Percentiles rank a stretch among this genome's conserved stretches.
These are phyloP conservation scores for Thinopyrum elongatum DNA, from an alignment of 176 grass and related monocot genomes.

Conservation along the genomic window DNA sequence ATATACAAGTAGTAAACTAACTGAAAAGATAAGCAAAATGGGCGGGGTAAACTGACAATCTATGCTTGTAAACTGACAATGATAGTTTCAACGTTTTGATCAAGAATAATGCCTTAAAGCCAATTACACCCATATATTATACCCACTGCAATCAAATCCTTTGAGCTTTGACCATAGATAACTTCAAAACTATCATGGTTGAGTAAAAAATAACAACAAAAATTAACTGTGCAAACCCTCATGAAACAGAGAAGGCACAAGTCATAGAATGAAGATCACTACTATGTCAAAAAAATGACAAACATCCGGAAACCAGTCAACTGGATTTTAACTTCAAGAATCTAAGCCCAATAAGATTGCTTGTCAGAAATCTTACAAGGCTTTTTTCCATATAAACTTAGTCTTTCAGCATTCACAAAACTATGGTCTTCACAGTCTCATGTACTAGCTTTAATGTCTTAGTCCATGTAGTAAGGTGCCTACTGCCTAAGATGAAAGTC, in stretches of 20 bases:
- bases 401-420: not conserved
- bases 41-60: no score
- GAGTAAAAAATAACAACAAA: not conserved
- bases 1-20: not conserved
- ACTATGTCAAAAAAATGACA: not conserved
- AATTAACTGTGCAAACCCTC: not conserved
- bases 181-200: not conserved
- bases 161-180: not conserved
- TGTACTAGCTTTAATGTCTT: not conserved
- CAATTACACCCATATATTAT: not conserved
- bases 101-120: not conserved
- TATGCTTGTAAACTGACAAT: no score
- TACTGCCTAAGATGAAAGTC: not conserved
- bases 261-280: not conserved
- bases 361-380: not conserved
- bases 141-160: not conserved
- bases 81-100: not conserved
- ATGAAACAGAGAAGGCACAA: not conserved
- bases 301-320: not conserved
- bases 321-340: no score
- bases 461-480: not conserved
- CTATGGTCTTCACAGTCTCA: not conserved
- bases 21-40: not conserved
- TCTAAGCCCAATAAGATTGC: not conserved
- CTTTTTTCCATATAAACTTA: not conserved